phyloP scores from a whole-genome alignment of 2,329 filamentous ascomycete genomes.

The Teratosphaeria viscida region DNA sequence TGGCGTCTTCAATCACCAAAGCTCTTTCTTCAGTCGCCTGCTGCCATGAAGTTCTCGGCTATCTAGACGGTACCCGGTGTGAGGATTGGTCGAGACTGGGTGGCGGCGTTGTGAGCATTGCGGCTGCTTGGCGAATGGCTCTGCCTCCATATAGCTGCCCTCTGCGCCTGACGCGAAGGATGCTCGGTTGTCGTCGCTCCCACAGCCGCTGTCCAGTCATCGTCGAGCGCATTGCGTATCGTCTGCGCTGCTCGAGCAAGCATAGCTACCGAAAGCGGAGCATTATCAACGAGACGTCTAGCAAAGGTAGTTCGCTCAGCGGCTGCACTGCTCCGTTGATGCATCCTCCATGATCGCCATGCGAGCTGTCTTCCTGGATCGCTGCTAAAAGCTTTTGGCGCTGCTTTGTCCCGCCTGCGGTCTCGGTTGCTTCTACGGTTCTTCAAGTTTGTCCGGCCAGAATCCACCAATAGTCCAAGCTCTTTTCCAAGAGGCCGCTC shows the following conservation, averaged over 20 bases:
- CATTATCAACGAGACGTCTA: not conserved
- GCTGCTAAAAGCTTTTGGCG: not conserved
- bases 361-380: not conserved
- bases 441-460: not conserved
- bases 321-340: not conserved
- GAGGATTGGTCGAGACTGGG: not conserved
- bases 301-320: not conserved
- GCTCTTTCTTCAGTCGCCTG: not conserved
- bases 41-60: not conserved
- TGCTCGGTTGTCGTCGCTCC: not conserved
- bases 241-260: not conserved
- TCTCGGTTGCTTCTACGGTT: not conserved
- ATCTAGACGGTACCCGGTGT: too few species aligned
- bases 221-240: not conserved
- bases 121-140: not conserved
- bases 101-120: not conserved
- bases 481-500: not conserved
- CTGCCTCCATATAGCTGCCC: not conserved
- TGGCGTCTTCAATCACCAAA: not conserved
- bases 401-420: not conserved
- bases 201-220: not conserved
- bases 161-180: not conserved
- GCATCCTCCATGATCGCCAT: not conserved
- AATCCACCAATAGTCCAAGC: not conserved
- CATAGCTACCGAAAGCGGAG: not conserved